Conservation (phyloP, 164 flowering plant species). For the Vitis amurensis region DNA sequence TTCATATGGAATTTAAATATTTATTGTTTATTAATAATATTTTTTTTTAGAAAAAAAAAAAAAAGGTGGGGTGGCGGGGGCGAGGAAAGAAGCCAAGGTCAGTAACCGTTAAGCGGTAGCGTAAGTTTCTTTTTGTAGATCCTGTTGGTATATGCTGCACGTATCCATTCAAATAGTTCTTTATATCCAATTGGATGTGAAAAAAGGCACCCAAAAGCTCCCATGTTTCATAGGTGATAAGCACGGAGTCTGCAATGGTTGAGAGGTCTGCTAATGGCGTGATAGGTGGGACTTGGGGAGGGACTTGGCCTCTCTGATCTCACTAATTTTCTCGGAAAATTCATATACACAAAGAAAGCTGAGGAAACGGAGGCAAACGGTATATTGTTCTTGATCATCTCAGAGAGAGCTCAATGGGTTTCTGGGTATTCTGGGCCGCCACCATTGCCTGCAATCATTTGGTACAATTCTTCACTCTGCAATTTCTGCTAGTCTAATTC, state of each 20-base stretch:
- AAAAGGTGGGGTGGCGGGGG: no score
- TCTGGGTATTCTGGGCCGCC: no score
- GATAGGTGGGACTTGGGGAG: slow-evolving; percentile 46
- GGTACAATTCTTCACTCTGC: slow-evolving; percentile 15
- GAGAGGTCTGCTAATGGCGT: slow-evolving; percentile 35
- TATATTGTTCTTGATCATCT: background rate
- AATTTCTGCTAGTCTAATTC: background rate
- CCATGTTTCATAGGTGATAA: background rate
- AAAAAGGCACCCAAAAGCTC: background rate
- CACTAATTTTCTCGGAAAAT: background rate
- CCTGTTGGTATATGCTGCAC: slow-evolving; percentile 33
- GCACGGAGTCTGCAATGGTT: slow-evolving; percentile 32
- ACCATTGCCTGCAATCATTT: background rate
- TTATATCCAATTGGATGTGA: background rate
- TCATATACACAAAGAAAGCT: no score
- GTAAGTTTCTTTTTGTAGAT: background rate
- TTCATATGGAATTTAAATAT: no score
- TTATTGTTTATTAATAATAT: no score
- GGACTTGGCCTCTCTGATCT: slow-evolving; percentile 39
- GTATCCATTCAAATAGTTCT: background rate
- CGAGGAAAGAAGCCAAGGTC: no score
- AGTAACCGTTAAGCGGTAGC: background rate
- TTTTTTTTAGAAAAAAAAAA: no score
- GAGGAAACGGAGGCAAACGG: no score
- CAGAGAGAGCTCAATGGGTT: background rate